Evolutionary conservation across 2,329 filamentous ascomycete genomes (phyloP).

Genomic region (Trichophyton rubrum): DNA sequence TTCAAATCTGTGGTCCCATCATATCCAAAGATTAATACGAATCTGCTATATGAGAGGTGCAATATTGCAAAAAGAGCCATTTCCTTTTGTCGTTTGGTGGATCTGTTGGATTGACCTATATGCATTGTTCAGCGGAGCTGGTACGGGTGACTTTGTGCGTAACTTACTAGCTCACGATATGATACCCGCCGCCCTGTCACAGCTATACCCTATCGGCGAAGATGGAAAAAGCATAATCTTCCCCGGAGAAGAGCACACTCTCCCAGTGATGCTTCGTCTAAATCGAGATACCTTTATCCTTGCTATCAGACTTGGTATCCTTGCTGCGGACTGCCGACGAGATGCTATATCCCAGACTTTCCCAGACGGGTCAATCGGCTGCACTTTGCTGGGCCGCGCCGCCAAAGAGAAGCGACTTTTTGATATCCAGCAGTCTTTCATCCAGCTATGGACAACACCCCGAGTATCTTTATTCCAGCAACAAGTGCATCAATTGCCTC

Average conservation of each 20-base stretch:
- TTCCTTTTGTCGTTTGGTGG: constrained; percentile 43
- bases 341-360: constrained; percentile 19
- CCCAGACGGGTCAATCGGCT: constrained; percentile 6
- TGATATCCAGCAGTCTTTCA: constrained; percentile 27
- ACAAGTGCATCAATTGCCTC: constrained; percentile 26
- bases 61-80: constrained; percentile 34
- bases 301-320: constrained; percentile 34
- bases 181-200: constrained; percentile 31
- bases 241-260: constrained; percentile 25
- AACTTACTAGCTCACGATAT: constrained; percentile 37
- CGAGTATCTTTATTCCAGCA: constrained; percentile 26
- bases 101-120: constrained; percentile 45
- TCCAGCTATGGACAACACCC: constrained; percentile 28
- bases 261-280: constrained; percentile 33
- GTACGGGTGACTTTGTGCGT: constrained; percentile 39
- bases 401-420: constrained; percentile 24
- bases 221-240: constrained; percentile 27
- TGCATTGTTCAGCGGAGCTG: constrained; percentile 41
- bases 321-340: constrained; percentile 30
- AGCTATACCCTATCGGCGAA: constrained; percentile 27
- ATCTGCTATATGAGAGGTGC: constrained; percentile 38
- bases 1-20: constrained; percentile 42
- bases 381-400: constrained; percentile 14
- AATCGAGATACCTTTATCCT: constrained; percentile 35
- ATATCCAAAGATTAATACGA: constrained; percentile 40